Percentiles rank a stretch among this genome's conserved stretches.
phyloP scores from a whole-genome alignment of 2,329 filamentous ascomycete genomes.

The Chalara sp. region DNA sequence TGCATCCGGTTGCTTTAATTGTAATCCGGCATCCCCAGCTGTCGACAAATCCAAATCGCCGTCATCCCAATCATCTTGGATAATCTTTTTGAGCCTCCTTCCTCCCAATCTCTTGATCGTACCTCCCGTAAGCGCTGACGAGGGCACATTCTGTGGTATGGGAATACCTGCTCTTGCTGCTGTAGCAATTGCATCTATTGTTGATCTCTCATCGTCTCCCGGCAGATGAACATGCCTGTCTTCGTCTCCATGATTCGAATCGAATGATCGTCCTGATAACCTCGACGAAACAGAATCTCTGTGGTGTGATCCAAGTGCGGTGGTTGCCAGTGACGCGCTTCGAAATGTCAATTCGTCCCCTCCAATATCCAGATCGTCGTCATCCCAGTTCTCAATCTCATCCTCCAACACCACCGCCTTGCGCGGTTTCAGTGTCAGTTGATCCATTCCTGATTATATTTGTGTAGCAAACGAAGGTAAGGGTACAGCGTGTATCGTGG shows the following conservation, averaged over 20 bases:
- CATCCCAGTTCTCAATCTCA: constrained; percentile 71
- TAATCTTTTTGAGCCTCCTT: constrained; percentile 63
- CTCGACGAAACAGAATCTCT: constrained; percentile 64
- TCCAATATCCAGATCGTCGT: constrained; percentile 67
- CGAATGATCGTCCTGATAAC: constrained; percentile 6
- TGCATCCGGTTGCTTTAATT: constrained; percentile 57
- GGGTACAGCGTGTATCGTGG: neutral
- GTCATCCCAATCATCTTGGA: constrained; percentile 77
- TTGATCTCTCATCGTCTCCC: constrained; percentile 78
- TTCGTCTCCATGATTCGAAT: constrained; percentile 44
- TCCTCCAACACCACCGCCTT: constrained; percentile 39
- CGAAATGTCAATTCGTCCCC: constrained; percentile 57
- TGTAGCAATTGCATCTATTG: constrained; percentile 76
- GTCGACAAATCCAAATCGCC: constrained; percentile 70
- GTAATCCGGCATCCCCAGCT: constrained; percentile 51
- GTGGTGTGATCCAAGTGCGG: constrained; percentile 40
- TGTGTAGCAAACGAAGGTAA: neutral
- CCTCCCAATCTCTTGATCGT: constrained; percentile 86
- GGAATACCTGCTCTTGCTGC: constrained; percentile 88
- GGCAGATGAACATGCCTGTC: constrained; percentile 83
- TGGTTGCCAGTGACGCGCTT: constrained; percentile 36
- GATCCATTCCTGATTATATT: constrained; percentile 18
- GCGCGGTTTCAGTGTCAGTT: constrained; percentile 25
- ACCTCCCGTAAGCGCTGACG: constrained; percentile 83
- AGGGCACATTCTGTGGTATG: constrained; percentile 77